These are phyloP conservation scores for Candida yuanshanica DNA, from an alignment of 805 yeast species.

Conservation along the genomic window DNA sequence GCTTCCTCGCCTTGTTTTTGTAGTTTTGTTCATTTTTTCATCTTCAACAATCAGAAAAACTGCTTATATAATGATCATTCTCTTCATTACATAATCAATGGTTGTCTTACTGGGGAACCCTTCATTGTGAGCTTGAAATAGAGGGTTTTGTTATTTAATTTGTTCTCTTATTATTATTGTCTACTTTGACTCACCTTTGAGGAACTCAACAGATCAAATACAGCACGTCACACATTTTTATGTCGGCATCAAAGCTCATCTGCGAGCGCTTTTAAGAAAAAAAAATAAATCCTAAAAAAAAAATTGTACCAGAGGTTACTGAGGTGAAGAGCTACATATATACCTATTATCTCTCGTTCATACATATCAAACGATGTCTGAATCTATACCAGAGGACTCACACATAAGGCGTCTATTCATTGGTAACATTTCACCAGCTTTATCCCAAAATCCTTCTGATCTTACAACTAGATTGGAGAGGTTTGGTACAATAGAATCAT, in stretches of 20 bases:
- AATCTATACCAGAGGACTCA: conserved; percentile 1
- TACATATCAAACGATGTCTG: neutral
- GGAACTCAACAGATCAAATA: no score
- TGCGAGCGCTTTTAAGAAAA: no score
- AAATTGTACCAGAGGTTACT: no score
- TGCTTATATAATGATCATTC: neutral
- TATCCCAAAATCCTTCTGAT: conserved; percentile 40
- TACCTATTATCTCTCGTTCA: neutral
- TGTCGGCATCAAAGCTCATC: no score
- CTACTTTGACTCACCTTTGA: no score
- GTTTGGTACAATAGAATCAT: conserved; percentile 51
- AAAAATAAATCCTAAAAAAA: no score
- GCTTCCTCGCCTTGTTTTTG: neutral
- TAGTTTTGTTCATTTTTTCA: neutral
- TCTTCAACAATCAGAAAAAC: neutral
- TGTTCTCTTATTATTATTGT: no score
- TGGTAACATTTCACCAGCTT: conserved; percentile 56
- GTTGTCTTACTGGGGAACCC: no score
- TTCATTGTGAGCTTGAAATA: no score
- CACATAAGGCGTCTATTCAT: conserved; percentile 45
- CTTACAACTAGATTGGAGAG: conserved; percentile 51
- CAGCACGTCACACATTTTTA: no score
- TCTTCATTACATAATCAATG: neutral
- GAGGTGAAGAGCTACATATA: neutral
- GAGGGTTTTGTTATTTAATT: no score